Evolutionary conservation across 805 yeast species (phyloP), one percentile per base, ranked within the genome.

Genomic region (Starmerella etchellsii): DNA sequence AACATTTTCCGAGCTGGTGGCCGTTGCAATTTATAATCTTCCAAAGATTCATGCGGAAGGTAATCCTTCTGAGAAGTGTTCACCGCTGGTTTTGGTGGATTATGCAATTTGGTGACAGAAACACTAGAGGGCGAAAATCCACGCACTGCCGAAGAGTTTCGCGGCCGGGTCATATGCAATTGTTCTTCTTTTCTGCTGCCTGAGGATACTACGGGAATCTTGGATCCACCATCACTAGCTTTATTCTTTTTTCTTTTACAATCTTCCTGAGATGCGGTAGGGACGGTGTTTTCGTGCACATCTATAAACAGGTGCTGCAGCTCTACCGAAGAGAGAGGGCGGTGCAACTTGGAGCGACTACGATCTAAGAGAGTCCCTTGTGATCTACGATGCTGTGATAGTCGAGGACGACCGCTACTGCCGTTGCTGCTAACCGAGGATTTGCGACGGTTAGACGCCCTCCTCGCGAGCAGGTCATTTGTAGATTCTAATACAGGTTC

Each of bases 81-180:
- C 13, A 7, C 16, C 30, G n/a, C 30, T 7, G n/a, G 7, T 13
- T 7, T 13, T 13, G 30, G 18, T 20, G 37, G 30, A 25, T 16
- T 15, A 6, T 34, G 23, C 18, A 34, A 11, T 25, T 34, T 34
- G 5, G 29, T 34, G 37, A 63, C 61, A 1, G 64, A 59, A 16
- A 63, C 51, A 22, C 57, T 57, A 1, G 63, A 52, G 2, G 65
- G 62, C 14, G 64, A 55, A 41, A 62, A 62, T 15, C 66, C 66
- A 2, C 65, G 52, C 10, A 62, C 65, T 3, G 36, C 43, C n/a
- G 39, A 36, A 5, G 32, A 30, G 15, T 7, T 5, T n/a, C 21
- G 25, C 20, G 18, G 11, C 20, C 20, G 20, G 9, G 32, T 7
- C 20, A 7, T n/a, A n/a, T n/a, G n/a, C n/a, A n/a, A n/a, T n/a